Conservation (phyloP, 2,329 filamentous ascomycete genomes). For the Fusarium anthophilum region DNA sequence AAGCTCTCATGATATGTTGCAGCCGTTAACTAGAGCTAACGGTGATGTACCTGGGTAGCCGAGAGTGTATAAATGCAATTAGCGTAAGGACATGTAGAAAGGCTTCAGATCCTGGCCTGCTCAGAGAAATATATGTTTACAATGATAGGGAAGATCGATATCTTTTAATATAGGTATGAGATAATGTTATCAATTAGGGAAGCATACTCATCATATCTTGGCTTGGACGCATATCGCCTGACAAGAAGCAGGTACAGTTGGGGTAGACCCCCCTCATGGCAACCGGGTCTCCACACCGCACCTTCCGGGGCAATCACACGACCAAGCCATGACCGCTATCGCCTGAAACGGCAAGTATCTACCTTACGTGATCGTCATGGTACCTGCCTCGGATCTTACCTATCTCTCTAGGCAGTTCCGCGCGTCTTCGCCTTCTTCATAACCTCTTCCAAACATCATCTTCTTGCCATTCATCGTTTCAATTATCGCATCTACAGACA, state of each 20-base stretch:
- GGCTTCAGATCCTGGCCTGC: not conserved
- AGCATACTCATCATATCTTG: not conserved
- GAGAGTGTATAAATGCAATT: not conserved
- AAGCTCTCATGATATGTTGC: slow-evolving; percentile 4
- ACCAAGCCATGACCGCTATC: slow-evolving; percentile 24
- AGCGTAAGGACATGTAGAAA: not conserved
- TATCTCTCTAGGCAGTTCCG: slow-evolving; percentile 13
- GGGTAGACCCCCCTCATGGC: slow-evolving; percentile 7
- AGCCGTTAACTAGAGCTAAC: not conserved
- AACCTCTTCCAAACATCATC: slow-evolving; percentile 18
- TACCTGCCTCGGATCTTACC: slow-evolving; percentile 29
- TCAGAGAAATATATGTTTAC: not conserved
- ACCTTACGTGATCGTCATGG: slow-evolving; percentile 37
- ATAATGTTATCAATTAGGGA: not conserved
- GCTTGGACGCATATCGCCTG: not conserved
- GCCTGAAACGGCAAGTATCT: slow-evolving; percentile 34
- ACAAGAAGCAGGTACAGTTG: slow-evolving; percentile 8
- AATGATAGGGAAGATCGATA: not conserved
- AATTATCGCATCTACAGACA: not conserved
- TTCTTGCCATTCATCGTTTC: slow-evolving; percentile 1
- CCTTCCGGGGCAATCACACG: slow-evolving; percentile 32
- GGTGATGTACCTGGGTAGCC: not conserved
- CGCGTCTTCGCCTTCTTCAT: slow-evolving; percentile 18
- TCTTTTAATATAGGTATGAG: not conserved
- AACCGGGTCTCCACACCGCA: slow-evolving; percentile 33